Conservation (phyloP, 345 rosid species). For the Aethionema arabicum region DNA sequence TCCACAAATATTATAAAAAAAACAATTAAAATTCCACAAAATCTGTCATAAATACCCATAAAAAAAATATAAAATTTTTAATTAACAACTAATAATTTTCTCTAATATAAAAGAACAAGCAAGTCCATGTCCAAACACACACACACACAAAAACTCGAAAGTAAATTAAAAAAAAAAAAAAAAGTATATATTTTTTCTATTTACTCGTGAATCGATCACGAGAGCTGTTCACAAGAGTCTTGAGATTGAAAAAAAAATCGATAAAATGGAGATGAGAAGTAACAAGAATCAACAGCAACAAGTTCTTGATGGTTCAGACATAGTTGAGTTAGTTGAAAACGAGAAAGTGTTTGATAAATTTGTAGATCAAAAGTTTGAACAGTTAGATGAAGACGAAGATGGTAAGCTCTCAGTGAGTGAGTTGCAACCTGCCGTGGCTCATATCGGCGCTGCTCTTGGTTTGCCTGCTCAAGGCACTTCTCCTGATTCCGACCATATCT, state of each 20-base stretch:
- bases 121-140: slow-evolving; percentile 14
- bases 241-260: slow-evolving; percentile 15
- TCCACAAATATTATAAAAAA: slow-evolving; percentile 22
- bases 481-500: slow-evolving; percentile 76
- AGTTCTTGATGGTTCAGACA: slow-evolving; percentile 82
- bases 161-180: neutral
- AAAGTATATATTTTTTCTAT: neutral
- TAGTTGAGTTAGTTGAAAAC: slow-evolving; percentile 87
- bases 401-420: slow-evolving; percentile 83
- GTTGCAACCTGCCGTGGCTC: slow-evolving; percentile 90
- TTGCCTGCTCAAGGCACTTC: slow-evolving; percentile 82
- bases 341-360: slow-evolving; percentile 67
- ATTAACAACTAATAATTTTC: slow-evolving; percentile 3
- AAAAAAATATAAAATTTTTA: neutral
- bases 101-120: slow-evolving; percentile 8
- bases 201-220: slow-evolving; percentile 40
- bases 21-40: neutral
- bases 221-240: slow-evolving; percentile 35
- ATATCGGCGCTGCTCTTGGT: slow-evolving; percentile 91
- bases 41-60: neutral
- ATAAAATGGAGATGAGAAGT: slow-evolving; percentile 43
- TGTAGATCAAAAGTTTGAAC: slow-evolving; percentile 80
- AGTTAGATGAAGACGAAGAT: slow-evolving; percentile 73
- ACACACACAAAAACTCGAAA: slow-evolving; percentile 5
- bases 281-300: slow-evolving; percentile 39